Percentiles rank a stretch among this genome's conserved stretches.
Conservation (phyloP, 768 basidiomycete species). For the Ramaria rubella region DNA sequence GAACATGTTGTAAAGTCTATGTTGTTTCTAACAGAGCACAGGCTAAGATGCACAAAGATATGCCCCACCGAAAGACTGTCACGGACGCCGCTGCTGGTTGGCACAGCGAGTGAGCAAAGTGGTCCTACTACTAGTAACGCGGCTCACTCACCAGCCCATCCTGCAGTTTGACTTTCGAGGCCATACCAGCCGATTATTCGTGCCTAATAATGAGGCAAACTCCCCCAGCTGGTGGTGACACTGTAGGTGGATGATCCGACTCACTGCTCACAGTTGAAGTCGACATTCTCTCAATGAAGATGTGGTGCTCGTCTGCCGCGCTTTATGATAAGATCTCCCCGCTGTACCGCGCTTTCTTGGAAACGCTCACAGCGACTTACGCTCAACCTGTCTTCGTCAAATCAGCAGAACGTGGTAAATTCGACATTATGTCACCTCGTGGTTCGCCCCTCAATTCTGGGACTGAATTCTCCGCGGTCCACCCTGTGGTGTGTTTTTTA, state of each 20-base stretch:
- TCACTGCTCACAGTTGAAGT: background rate
- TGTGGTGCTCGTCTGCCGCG: constrained; percentile 25
- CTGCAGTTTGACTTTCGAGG: constrained; percentile 22
- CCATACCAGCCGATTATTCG: constrained; percentile 23
- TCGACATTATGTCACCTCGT: constrained; percentile 22
- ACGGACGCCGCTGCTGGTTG: constrained; percentile 20
- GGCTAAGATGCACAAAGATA: constrained; percentile 1
- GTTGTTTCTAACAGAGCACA: constrained; percentile 5
- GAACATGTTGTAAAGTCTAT: background rate
- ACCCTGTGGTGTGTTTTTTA: constrained; percentile 29
- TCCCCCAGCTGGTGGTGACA: constrained; percentile 26
- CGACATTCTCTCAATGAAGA: background rate
- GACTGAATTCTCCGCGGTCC: constrained; percentile 23
- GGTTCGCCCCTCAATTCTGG: constrained; percentile 28
- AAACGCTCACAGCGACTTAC: constrained; percentile 25
- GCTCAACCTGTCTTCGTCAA: constrained; percentile 27
- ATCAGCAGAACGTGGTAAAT: constrained; percentile 22
- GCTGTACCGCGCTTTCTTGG: constrained; percentile 22
- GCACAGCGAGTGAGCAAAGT: constrained; percentile 17
- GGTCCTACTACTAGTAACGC: background rate
- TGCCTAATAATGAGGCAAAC: constrained; percentile 29
- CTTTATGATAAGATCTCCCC: constrained; percentile 26
- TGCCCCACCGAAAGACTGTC: constrained; percentile 2
- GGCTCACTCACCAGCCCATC: background rate
- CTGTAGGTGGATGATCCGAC: constrained; percentile 6